Evolutionary conservation across 73 alveolate species (phyloP).

Genomic region (Breviolum minutum): DNA sequence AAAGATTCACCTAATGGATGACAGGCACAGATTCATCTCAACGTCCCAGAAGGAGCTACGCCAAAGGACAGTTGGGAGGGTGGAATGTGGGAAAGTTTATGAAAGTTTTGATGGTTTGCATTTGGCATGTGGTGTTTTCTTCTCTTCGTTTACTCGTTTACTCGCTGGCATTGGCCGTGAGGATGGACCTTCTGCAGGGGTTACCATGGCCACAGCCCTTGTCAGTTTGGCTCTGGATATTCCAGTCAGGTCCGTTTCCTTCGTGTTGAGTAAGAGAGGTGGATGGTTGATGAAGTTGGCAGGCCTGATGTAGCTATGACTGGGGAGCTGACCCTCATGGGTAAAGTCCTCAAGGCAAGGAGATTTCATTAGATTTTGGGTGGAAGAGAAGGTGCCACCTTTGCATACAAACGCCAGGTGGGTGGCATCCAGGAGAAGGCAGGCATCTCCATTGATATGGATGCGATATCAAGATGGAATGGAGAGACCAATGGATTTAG

Average conservation of each 20-base stretch:
- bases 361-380: too few species aligned
- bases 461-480: too few species aligned
- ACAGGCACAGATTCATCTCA: slow-evolving; percentile 96
- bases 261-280: not conserved
- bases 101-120: not conserved
- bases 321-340: slow-evolving; percentile 98
- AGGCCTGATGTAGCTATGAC: slow-evolving; percentile 97
- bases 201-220: slow-evolving; percentile 97
- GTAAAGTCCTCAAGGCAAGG: slow-evolving; percentile 96
- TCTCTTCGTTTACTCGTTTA: not conserved
- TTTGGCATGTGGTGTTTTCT: not conserved
- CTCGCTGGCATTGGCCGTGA: not conserved
- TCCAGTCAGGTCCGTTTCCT: slow-evolving; percentile 85
- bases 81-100: not conserved
- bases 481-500: too few species aligned
- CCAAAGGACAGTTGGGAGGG: slow-evolving; percentile 81
- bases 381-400: not conserved
- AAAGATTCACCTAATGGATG: not conserved
- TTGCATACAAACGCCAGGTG: slow-evolving; percentile 46
- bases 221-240: slow-evolving; percentile 95
- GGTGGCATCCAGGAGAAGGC: slow-evolving; percentile 97
- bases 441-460: too few species aligned
- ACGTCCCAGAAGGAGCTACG: slow-evolving; percentile 98
- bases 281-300: not conserved
- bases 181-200: slow-evolving; percentile 98